Conservation (phyloP, 805 yeast species). For the Lachancea quebecensis region DNA sequence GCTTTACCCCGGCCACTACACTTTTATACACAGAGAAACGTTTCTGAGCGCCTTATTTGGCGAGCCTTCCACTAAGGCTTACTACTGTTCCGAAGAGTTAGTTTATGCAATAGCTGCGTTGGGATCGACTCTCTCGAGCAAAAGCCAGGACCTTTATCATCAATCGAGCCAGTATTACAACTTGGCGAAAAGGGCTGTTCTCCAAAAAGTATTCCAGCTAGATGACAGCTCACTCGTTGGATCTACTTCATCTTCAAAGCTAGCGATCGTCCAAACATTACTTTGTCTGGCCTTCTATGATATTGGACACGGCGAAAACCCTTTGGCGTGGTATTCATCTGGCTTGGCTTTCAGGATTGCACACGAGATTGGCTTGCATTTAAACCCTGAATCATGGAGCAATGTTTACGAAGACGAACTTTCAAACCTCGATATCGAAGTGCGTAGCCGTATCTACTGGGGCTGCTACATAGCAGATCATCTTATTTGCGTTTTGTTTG, state of each 20-base stretch:
- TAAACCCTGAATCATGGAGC: conserved; percentile 50
- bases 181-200: conserved; percentile 37
- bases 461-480: conserved; percentile 57
- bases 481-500: conserved; percentile 47
- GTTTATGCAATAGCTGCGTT: conserved; percentile 48
- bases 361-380: conserved; percentile 51
- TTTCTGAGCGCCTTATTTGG: conserved; percentile 51
- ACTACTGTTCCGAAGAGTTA: conserved; percentile 47
- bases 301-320: conserved; percentile 47
- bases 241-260: conserved; percentile 35
- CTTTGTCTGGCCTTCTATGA: conserved; percentile 50
- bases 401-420: conserved; percentile 33
- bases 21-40: conserved; percentile 53
- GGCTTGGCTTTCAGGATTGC: conserved; percentile 58
- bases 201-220: conserved; percentile 34
- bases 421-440: conserved; percentile 42
- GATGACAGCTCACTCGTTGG: conserved; percentile 21
- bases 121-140: conserved; percentile 43
- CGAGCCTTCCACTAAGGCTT: conserved; percentile 22
- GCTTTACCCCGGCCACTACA: conserved; percentile 55
- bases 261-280: conserved; percentile 48
- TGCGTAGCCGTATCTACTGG: conserved; percentile 54
- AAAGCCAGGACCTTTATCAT: conserved; percentile 27
- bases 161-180: conserved; percentile 39
- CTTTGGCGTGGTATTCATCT: conserved; percentile 53